phyloP scores from a whole-genome alignment of 768 basidiomycete species.

The Cystofilobasidium ferigula region DNA sequence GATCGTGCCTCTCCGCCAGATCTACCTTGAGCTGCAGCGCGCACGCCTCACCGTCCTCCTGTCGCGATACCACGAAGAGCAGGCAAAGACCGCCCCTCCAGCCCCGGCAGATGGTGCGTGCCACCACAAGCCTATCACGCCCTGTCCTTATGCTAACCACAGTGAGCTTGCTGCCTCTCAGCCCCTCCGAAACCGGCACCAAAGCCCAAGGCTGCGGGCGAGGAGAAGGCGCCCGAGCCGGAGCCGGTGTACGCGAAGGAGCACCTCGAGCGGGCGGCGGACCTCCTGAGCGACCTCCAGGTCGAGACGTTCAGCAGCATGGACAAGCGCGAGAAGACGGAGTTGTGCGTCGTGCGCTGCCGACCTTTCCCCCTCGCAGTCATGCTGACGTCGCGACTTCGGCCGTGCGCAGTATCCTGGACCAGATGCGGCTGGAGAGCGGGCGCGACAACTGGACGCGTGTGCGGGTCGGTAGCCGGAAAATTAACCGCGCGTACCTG shows the following conservation, averaged over 20 bases:
- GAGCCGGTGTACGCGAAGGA: conserved; percentile 46
- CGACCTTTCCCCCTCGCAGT: no score
- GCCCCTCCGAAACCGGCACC: conserved; percentile 21
- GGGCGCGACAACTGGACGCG: conserved; percentile 68
- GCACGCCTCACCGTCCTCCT: conserved; percentile 85
- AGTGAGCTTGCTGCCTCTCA: conserved; percentile 28
- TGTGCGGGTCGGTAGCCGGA: conserved; percentile 78
- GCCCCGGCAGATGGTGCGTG: conserved; percentile 39
- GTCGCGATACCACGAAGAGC: conserved; percentile 69
- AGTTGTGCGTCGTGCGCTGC: conserved; percentile 49
- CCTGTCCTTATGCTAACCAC: not conserved
- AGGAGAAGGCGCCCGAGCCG: conserved; percentile 29
- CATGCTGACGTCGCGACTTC: not conserved
- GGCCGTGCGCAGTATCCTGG: conserved; percentile 58
- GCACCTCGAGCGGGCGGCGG: conserved; percentile 72
- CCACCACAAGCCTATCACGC: not conserved
- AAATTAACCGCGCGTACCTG: conserved; percentile 86
- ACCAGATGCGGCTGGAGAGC: conserved; percentile 76
- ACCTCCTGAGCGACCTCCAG: conserved; percentile 84
- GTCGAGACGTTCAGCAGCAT: conserved; percentile 98
- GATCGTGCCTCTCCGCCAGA: conserved; percentile 44
- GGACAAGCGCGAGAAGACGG: conserved; percentile 95
- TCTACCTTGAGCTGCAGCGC: conserved; percentile 91
- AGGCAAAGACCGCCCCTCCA: conserved; percentile 44
- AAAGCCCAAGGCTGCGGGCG: conserved; percentile 27